phyloP scores from a whole-genome alignment of 2,329 filamentous ascomycete species.

The Fusarium algeriense region DNA sequence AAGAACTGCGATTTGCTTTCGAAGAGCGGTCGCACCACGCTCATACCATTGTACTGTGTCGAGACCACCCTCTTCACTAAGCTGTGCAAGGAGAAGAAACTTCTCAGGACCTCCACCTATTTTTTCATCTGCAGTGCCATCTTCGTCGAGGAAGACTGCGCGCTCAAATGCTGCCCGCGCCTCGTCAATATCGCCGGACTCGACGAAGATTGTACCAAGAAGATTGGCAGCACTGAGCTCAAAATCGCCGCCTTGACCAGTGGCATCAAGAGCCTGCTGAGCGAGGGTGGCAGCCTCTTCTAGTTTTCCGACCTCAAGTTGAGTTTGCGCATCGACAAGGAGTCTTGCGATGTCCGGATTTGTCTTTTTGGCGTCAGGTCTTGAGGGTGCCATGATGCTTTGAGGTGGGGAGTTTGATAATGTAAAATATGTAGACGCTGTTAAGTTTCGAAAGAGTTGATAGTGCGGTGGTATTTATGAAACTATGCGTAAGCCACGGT shows the following conservation, averaged over 20 bases:
- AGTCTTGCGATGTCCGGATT: slow-evolving; percentile 51
- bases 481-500: background rate
- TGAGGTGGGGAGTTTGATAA: slow-evolving; percentile 14
- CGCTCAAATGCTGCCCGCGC: slow-evolving; percentile 79
- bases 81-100: slow-evolving; percentile 93
- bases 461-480: background rate
- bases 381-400: slow-evolving; percentile 56
- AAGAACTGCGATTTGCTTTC: slow-evolving; percentile 75
- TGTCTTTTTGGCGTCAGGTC: slow-evolving; percentile 54
- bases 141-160: slow-evolving; percentile 80
- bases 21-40: slow-evolving; percentile 77
- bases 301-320: slow-evolving; percentile 58
- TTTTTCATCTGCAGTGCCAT: slow-evolving; percentile 77
- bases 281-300: slow-evolving; percentile 58
- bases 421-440: background rate
- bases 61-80: slow-evolving; percentile 77
- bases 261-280: slow-evolving; percentile 57
- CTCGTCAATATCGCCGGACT: slow-evolving; percentile 82
- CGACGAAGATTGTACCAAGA: slow-evolving; percentile 84
- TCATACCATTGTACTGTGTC: slow-evolving; percentile 77
- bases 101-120: slow-evolving; percentile 90
- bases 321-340: slow-evolving; percentile 57
- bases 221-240: slow-evolving; percentile 78
- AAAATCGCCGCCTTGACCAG: slow-evolving; percentile 60
- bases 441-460: background rate